Percentiles rank a stretch among this genome's conserved stretches.
These are phyloP conservation scores for Fagopyrum tataricum DNA, from an alignment of 148 eudicot genomes.

Conservation along the genomic window DNA sequence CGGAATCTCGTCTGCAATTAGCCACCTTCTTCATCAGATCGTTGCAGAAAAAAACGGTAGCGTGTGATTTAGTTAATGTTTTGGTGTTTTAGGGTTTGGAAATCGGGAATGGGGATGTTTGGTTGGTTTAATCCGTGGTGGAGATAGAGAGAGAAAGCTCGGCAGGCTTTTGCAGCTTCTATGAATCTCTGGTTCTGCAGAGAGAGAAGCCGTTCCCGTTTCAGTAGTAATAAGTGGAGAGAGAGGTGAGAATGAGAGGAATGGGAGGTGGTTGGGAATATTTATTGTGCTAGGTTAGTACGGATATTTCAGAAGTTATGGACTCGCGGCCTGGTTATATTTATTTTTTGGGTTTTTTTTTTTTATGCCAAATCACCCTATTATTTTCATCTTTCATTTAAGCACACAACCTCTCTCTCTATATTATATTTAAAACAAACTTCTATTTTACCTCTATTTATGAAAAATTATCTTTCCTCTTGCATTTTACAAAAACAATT, in stretches of 20 bases:
- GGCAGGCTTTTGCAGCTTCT: not conserved
- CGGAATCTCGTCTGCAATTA: not conserved
- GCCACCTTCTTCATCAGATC: not conserved
- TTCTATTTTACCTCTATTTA: no score
- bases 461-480: no score
- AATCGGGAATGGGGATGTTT: slow-evolving; percentile 4
- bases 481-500: no score
- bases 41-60: not conserved
- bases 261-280: slow-evolving; percentile 9
- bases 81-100: not conserved
- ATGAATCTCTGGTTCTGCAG: not conserved
- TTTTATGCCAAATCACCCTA: not conserved
- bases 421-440: no score
- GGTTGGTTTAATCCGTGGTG: slow-evolving; percentile 21
- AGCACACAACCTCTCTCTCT: no score
- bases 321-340: not conserved
- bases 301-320: slow-evolving; percentile 6
- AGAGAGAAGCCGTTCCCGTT: not conserved
- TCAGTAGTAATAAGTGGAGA: not conserved
- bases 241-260: not conserved
- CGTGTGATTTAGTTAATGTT: not conserved
- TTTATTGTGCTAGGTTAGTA: slow-evolving; percentile 3
- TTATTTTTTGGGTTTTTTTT: not conserved
- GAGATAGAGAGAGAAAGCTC: not conserved
- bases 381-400: no score